Percentiles rank a stretch among this genome's conserved stretches.
Conservation (phyloP, 805 yeast genomes). For the Clavispora vitiphila region DNA sequence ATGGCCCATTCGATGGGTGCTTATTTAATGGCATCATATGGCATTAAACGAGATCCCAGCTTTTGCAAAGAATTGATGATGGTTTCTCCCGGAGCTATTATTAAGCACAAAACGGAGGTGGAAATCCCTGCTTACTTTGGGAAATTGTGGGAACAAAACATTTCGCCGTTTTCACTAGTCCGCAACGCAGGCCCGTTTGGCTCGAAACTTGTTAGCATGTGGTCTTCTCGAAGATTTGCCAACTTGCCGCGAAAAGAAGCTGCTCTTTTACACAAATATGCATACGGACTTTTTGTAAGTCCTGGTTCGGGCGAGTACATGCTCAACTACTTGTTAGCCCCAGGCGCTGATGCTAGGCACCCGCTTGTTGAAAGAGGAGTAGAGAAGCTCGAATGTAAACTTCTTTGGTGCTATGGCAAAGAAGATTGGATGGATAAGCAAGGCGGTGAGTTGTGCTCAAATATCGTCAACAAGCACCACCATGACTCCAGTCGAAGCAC, state of each 20-base stretch:
- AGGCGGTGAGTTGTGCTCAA: conserved; percentile 43
- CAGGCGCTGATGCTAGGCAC: conserved; percentile 85
- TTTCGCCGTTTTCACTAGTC: conserved; percentile 80
- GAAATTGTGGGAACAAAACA: conserved; percentile 77
- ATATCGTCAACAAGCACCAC: conserved; percentile 22
- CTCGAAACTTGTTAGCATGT: conserved; percentile 78
- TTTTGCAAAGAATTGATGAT: conserved; percentile 65
- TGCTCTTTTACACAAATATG: conserved; percentile 63
- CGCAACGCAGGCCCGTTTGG: conserved; percentile 79
- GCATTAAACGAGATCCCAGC: conserved; percentile 49
- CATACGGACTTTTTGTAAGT: conserved; percentile 79
- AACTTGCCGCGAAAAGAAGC: conserved; percentile 43
- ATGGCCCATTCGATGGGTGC: conserved; percentile 95
- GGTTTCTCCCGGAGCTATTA: conserved; percentile 88
- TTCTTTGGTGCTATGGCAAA: conserved; percentile 84
- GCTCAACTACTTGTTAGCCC: conserved; percentile 74
- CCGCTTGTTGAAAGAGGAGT: conserved; percentile 57
- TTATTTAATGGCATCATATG: conserved; percentile 66
- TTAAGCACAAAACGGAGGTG: conserved; percentile 39
- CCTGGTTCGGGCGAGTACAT: conserved; percentile 93
- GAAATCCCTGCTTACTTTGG: conserved; percentile 72
- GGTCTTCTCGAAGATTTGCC: conserved; percentile 82
- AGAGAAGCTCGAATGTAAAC: conserved; percentile 49
- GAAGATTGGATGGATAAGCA: conserved; percentile 56
- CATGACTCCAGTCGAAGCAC: conserved; percentile 15